Conservation (phyloP, 805 yeast species). For the Candida mattraensis region DNA sequence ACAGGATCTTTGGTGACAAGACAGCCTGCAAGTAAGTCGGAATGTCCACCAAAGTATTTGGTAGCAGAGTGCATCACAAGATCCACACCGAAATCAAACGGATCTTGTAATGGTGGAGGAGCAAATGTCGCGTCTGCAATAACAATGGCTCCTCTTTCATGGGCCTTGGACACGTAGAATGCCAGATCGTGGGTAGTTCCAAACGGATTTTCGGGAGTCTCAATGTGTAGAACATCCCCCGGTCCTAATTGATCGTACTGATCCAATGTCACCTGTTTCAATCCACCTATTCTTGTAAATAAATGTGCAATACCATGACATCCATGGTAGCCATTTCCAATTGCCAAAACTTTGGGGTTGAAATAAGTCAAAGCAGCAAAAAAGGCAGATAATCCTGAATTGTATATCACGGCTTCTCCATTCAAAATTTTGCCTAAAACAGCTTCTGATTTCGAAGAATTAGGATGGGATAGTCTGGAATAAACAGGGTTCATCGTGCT, state of each 20-base stretch:
- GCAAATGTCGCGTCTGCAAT: slow-evolving; percentile 88
- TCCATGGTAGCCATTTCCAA: slow-evolving; percentile 86
- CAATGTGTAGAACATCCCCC: slow-evolving; percentile 82
- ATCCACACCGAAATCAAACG: slow-evolving; percentile 83
- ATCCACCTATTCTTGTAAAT: slow-evolving; percentile 58
- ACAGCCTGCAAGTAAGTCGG: slow-evolving; percentile 83
- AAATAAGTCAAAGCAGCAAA: slow-evolving; percentile 67
- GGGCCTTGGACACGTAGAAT: slow-evolving; percentile 68
- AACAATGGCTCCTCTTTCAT: slow-evolving; percentile 69
- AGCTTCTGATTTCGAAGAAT: slow-evolving; percentile 63
- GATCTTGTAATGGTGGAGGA: slow-evolving; percentile 85
- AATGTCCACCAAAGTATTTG: slow-evolving; percentile 94
- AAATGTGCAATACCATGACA: slow-evolving; percentile 68
- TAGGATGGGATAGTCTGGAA: slow-evolving; percentile 77
- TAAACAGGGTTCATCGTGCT: slow-evolving; percentile 45
- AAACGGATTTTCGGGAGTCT: slow-evolving; percentile 86
- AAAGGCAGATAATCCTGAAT: slow-evolving; percentile 81
- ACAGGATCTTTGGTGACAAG: slow-evolving; percentile 60
- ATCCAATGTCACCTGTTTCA: slow-evolving; percentile 50
- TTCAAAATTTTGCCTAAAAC: slow-evolving; percentile 59
- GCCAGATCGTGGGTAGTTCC: slow-evolving; percentile 66
- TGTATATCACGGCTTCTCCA: slow-evolving; percentile 67
- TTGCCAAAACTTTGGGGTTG: slow-evolving; percentile 70
- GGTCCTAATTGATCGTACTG: slow-evolving; percentile 47
- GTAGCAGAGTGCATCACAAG: slow-evolving; percentile 92